Base-by-base conservation (phyloP, 192 early-diverging fungal genomes). In the Umbelopsis sp. region DNA sequence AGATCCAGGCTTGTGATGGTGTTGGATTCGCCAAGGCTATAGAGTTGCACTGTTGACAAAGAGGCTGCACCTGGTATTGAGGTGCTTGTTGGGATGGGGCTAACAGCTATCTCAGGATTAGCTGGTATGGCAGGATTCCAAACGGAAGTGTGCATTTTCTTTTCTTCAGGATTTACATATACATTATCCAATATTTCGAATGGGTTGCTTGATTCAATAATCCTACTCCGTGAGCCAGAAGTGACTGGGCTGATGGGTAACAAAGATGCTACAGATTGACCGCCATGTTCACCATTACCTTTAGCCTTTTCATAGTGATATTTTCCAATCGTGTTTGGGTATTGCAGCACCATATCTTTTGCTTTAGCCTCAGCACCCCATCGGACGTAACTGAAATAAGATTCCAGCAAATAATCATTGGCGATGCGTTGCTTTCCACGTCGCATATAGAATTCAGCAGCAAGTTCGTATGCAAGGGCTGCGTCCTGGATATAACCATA, bases 281-380 rank as follows among this genome's bases (percentile, higher is more conserved):
- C 56, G 29, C 56, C 29, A 6, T 49, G 47, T 6, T 49, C 47
- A 34, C 56, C 29, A 14, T 20, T 62, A 20, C 56, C 31, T 1
- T 34, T 12, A 29, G 26, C 31, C 29, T 29, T 62, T 32, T 49
- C 47, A 17, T 12, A 31, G 29, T 31, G 32, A 6, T 29, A 2
- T 62, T 62, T 62, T 2, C 16, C 47, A 49, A 62, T 62, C 14
- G 26, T 29, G 16, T 32, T 62, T 17, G 56, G 56, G 17, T 70
- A 70, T 14, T 5, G 5, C 17, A 26, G 20, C 32, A 31, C 45
- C 69, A 70, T 50, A 21, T 70, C 31, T 36, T 32, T 53, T 20
- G 52, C 26, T 65, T 73, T 73, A 10, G 65, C 65, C n/a, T 45
- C 25, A 11, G 72, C 72, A 52, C 72, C 72, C 72, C 72, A 73